Conservation (phyloP, 2,329 filamentous ascomycete genomes). For the Pseudogymnoascus sp. region DNA sequence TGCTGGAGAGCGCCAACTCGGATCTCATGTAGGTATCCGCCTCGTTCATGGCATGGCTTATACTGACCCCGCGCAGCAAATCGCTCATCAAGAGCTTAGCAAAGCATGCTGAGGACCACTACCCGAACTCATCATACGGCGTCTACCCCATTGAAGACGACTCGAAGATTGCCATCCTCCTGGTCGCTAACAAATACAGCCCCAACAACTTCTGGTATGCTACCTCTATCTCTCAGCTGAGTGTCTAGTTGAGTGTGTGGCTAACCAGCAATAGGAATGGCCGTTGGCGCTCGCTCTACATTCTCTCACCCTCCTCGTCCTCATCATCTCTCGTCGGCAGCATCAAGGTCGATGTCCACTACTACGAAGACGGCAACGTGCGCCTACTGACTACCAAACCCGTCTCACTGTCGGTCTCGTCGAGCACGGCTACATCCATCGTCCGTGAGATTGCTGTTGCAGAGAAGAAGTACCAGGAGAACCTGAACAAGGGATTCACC, state of each 20-base stretch:
- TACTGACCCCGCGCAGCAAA: conserved; percentile 46
- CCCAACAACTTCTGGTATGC: conserved; percentile 91
- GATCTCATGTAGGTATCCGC: conserved; percentile 63
- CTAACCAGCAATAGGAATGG: conserved; percentile 59
- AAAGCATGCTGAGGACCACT: conserved; percentile 79
- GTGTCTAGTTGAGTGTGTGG: not conserved
- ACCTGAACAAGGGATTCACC: conserved; percentile 84
- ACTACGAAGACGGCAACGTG: conserved; percentile 98
- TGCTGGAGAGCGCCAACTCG: conserved; percentile 64
- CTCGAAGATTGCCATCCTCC: conserved; percentile 65
- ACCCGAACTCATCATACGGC: conserved; percentile 69
- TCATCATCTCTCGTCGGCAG: conserved; percentile 58
- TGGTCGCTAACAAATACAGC: conserved; percentile 94
- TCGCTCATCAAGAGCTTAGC: conserved; percentile 71
- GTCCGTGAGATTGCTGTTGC: conserved; percentile 66
- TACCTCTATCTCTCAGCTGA: not conserved
- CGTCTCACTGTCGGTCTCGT: conserved; percentile 51
- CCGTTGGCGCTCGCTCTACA: conserved; percentile 86
- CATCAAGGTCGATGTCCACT: conserved; percentile 93
- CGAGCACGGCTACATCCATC: conserved; percentile 51
- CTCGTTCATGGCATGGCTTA: not conserved
- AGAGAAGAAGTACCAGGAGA: conserved; percentile 94
- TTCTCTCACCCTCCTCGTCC: conserved; percentile 61
- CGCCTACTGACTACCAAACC: conserved; percentile 83
- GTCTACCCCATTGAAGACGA: conserved; percentile 75